Base-by-base conservation (phyloP, 805 yeast genomes). In the Ascoidea asiatica region DNA sequence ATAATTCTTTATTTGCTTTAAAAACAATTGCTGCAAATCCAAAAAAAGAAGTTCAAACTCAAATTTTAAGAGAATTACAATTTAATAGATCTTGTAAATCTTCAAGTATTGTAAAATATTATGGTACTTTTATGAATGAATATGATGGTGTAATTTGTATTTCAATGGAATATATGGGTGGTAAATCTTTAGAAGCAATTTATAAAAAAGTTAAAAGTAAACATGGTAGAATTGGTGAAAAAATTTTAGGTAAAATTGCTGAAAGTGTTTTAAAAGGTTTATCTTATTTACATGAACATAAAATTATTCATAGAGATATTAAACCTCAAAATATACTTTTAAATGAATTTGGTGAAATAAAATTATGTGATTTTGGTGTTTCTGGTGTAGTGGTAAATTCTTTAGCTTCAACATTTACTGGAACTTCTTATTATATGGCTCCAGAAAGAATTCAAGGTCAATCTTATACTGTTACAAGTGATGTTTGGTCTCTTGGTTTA, bases 81-180 rank as follows among this genome's bases (percentile, higher is more conserved):
- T 89, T 85, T 62, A 90, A 90, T 60, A 73, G 85, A 51, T 71
- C 80, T 37, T 90, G 95, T 58, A 70, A 76, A 53, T 81, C 90
- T 37, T 86, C 87, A 3, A 81, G 77, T 57, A 92, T 92, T 49
- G 97, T 90, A 21, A 75, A 79, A 59, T 92, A 92, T 60, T 90
- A 86, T 59, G 98, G 98, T 5, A 88, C 95, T 50, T 92, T 85
- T 56, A 68, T 85, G 51, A 79, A 83, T 53, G 85, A 81, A 54
- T 73, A 73, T 46, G 77, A 73, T 48, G 83, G 88, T 22, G 77
- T 88, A 56, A 88, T 92, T 38, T 88, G 85, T 52, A 92, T 92
- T 22, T 87, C 95, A 41, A 92, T 92, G 97, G 98, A 92, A 61
- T 92, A 77, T 60, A 92, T 95, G 88, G 95, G 88, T 21, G 97